Evolutionary conservation across 495 filamentous ascomycete species (phyloP), one percentile per base, ranked within the genome.

Genomic region (Xylaria grammica): DNA sequence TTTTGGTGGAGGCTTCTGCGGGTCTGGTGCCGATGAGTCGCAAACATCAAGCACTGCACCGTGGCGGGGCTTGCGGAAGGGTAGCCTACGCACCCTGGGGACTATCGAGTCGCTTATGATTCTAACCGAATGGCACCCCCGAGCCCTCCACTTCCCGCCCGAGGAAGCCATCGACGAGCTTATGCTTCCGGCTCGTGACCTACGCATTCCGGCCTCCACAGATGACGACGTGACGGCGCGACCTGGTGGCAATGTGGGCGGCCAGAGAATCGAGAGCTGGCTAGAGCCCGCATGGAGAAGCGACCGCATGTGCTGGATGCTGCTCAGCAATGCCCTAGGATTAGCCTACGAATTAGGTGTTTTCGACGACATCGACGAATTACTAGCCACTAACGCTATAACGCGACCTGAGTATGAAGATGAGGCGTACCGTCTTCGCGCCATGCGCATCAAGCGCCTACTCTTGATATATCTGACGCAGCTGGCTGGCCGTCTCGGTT

Each of bases 281-380:
- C 85, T 97, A 32, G 95, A 98, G 74, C 95, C 95, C 17, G 93
- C 92, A n/a, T 94, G 93, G 91, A 81, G 94, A 66, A 96, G 92
- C 64, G 95, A 99, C 66, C 90, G 94, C 44, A 97, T 99, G 93
- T 97, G 92, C 67, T 97, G 95, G 96, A 98, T 97, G 92, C 75
- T 99, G 15, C 84, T 99, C 50, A 95, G 93, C 62, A 95, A 91
- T 32, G 93, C 92, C 5, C 88, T 95, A 78, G 88, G 93, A 2
- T 79, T 99, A 40, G 91, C 93, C 0, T 96, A 95, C 62, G 95
- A 99, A 75, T 85, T 99, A 19, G 95, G 95, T 17, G 91, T 99
- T 3, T 99, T 98, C 62, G 95, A 97, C 65, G 86, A 91, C 46
- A 89, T 90, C 61, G 90, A 87, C 53, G 89, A 89, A 62, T 71